Base-by-base conservation (phyloP, 306 rosid species). In the Ochetophila trinervis region DNA sequence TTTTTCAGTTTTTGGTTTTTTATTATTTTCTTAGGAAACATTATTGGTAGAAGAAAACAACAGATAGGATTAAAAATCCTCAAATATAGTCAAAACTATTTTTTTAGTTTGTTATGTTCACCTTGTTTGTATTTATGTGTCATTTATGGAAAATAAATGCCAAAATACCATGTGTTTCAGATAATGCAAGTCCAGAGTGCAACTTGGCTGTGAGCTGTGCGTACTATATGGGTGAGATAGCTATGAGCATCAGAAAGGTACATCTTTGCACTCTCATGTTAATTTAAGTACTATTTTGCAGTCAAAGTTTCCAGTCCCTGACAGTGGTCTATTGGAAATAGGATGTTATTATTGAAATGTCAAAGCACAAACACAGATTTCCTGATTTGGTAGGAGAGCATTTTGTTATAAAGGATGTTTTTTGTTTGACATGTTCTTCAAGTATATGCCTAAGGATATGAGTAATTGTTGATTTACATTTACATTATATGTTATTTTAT, bases 181-280 rank as follows among this genome's bases (percentile, higher is more conserved):
- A 84, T 66, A 85, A 80, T 62, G 95, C 86, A 50, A 87, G 91
- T 76, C 78, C 89, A 40, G 93, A 87, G 81, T 77, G 87, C 82
- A 92, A 92, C 80, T 77, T 92, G 76, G 84, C 67, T 12, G 63
- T 87, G 63, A 85, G 89, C 82, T 84, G 95, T 68, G 85, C 89
- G 67, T 89, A 82, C 86, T 85, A 87, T 79, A 87, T 89, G 86
- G 91, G 85, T 59, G 98, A 92, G 81, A 74, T 87, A 75, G 90
- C 98, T 69, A 84, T 92, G 96, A 87, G 93, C 91, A 82, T 92
- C 67, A 79, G 47, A 70, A 92, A 89, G 96, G 98, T 92, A 85
- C 65, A 60, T 76, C 70, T 72, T 83, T 67, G 53, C 21, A 18
- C 57, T 32, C 22, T 37, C 48, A 50, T 49, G 24, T 20, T 55